Base-by-base conservation (phyloP, 2,329 filamentous ascomycete genomes). In the Phaeosphaeriaceae sp. region DNA sequence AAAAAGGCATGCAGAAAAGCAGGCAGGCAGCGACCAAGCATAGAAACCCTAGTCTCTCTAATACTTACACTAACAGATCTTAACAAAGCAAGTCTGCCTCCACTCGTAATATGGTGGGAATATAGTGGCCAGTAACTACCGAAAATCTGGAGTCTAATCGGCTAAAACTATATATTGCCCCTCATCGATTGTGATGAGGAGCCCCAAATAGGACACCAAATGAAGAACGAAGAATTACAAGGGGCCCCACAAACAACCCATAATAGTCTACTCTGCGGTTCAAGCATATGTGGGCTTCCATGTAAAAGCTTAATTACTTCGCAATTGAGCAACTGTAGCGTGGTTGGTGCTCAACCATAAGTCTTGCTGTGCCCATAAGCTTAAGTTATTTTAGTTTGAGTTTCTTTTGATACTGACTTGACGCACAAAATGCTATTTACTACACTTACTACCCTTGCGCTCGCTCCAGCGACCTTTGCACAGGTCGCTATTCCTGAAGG, bases 381-480 rank as follows among this genome's bases (percentile, higher is more conserved):
- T 6, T 16, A 12, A 9, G 13, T 15, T 16, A 21, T 21, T 17
- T 28, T 9, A n/a, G 21, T 12, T 23, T 21, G n/a, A 34, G 29
- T 15, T 28, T 34, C 8, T 16, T 37, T 18, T 35, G 16, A 37
- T 3, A n/a, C 15, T 9, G 11, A 36, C 41, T 38, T 17, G 11
- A 38, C 18, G 7, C 30, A 29, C 36, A 34, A 58, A 41, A 70
- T 68, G 66, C 39, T 66, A 12, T 40, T 47, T 6, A 50, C 37
- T 4, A 42, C 54, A 3, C 16, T 68, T 18, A 11, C 67, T 35
- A 32, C 50, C 17, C 45, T 66, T 20, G 59, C 58, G 12, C 49
- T 69, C 30, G 57, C 58, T 13, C 60, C 55, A 20, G 57, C 56
- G 7, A 54, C 54, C 29, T 32, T 69, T 9, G 50, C 61, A 17